Base-by-base conservation (phyloP, 345 rosid species). In the Pelargonium nanum region DNA sequence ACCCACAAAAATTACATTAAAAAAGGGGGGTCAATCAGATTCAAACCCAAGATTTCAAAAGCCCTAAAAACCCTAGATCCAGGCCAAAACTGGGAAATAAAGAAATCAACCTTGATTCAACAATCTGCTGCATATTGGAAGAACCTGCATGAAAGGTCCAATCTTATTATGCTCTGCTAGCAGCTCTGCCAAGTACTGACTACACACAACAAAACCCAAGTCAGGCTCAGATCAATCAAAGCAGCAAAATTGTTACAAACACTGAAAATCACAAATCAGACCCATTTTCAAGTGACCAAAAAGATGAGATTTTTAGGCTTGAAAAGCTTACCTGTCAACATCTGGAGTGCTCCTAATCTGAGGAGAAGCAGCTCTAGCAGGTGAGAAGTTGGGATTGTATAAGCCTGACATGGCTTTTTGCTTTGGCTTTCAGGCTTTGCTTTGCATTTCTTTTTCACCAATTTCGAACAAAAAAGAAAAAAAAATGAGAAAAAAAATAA, bases 91-190 rank as follows among this genome's bases (percentile, higher is more conserved):
- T 25, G 53, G 70, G 63, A 52, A 30, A 70, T 6, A 53, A 61
- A 70, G 55, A 55, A 55, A 40, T 26, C 48, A 72, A 89, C 99
- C 99, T 87, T 93, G 99, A 79, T 85, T 85, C 65, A 93, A 64
- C 65, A 93, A 86, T 26, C 99, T 84, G 86, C 88, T 84, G 70
- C 99, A 89, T 66, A 80, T 80, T 48, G 97, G 99, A 54, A 93
- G 90, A 62, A 93, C 87, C 72, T 84, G 96, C 78, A 82, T 75
- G 81, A 93, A 93, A 72, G 99, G 99, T 65, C 89, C 91, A 70
- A 93, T 85, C 96, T 93, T 93, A 63, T 87, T 96, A 79, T 84
- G 96, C 78, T 93, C 99, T 20, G 92, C 94, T 58, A 89, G 62
- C 72, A 93, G 77, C 75, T 89, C 97, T 67, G 96, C 56, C 75